Evolutionary conservation across 441 rosid genomes (phyloP).

Genomic region (Erodium trifolium): DNA sequence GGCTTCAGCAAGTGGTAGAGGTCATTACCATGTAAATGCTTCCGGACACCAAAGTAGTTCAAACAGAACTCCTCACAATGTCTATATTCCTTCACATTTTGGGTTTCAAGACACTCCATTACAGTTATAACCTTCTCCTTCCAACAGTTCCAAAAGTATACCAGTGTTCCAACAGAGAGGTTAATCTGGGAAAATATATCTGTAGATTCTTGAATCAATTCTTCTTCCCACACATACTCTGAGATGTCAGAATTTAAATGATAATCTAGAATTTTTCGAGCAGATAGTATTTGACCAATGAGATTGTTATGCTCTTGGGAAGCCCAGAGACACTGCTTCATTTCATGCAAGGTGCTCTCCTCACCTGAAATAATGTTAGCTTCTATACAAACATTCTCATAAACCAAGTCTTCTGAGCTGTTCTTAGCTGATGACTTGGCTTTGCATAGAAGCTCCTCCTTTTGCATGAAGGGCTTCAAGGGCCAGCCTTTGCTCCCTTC

Average conservation of each 20-base stretch:
- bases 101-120: conserved; percentile 18
- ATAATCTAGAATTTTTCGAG: conserved; percentile 37
- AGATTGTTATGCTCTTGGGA: conserved; percentile 25
- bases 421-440: conserved; percentile 29
- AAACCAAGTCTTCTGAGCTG: conserved; percentile 19
- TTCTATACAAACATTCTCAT: conserved; percentile 23
- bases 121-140: conserved; percentile 28
- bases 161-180: conserved; percentile 27
- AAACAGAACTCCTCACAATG: conserved; percentile 37
- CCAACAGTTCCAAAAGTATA: conserved; percentile 37
- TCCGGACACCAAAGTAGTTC: conserved; percentile 36
- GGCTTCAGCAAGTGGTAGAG: conserved; percentile 26
- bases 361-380: conserved; percentile 27
- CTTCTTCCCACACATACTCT: conserved; percentile 29
- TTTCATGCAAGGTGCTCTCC: conserved; percentile 16
- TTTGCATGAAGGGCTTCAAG: conserved; percentile 31
- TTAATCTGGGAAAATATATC: conserved; percentile 10
- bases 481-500: conserved; percentile 46
- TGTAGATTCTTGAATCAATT: conserved; percentile 20
- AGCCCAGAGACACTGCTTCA: conserved; percentile 24
- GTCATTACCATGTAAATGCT: conserved; percentile 17
- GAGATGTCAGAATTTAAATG: conserved; percentile 25
- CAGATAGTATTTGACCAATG: conserved; percentile 32
- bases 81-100: conserved; percentile 13
- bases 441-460: conserved; percentile 30